Percentiles rank a stretch among this genome's conserved stretches.
These are phyloP conservation scores for Xylaria palmicola DNA, from an alignment of 495 filamentous ascomycete species.

Conservation along the genomic window DNA sequence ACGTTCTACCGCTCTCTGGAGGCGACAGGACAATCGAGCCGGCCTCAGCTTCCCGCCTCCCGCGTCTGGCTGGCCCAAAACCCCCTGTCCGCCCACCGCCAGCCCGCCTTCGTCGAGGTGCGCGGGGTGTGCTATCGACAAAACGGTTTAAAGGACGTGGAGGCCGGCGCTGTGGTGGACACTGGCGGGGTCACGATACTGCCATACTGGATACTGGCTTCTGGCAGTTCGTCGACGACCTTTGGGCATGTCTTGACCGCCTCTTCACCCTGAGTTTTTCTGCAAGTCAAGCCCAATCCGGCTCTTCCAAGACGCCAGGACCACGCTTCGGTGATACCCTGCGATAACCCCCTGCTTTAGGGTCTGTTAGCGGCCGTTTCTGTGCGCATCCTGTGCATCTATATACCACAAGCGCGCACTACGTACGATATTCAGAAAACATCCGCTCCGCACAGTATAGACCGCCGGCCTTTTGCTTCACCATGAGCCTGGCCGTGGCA, in stretches of 20 bases:
- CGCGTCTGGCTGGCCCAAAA: too few species aligned
- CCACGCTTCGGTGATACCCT: not conserved
- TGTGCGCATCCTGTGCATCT: too few species aligned
- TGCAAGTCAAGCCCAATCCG: not conserved
- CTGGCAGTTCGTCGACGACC: not conserved
- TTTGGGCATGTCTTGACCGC: conserved; percentile 8
- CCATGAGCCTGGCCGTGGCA: too few species aligned
- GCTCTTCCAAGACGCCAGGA: not conserved
- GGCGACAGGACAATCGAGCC: conserved; percentile 1
- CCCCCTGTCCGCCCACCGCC: not conserved
- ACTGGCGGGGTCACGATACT: conserved; percentile 13
- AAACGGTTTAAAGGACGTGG: not conserved
- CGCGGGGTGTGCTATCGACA: conserved; percentile 2
- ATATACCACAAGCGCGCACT: not conserved
- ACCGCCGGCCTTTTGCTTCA: not conserved
- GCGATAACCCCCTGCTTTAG: conserved; percentile 7
- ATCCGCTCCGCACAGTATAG: not conserved
- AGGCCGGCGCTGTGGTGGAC: conserved; percentile 6
- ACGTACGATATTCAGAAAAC: not conserved
- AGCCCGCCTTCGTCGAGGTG: not conserved
- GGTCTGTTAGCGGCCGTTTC: not conserved
- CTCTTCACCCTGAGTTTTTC: not conserved
- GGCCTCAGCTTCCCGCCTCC: conserved; percentile 11
- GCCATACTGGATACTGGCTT: not conserved
- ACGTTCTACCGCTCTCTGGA: not conserved